Conservation (phyloP, 2,329 filamentous ascomycete genomes). For the Fusarium vanettenii region DNA sequence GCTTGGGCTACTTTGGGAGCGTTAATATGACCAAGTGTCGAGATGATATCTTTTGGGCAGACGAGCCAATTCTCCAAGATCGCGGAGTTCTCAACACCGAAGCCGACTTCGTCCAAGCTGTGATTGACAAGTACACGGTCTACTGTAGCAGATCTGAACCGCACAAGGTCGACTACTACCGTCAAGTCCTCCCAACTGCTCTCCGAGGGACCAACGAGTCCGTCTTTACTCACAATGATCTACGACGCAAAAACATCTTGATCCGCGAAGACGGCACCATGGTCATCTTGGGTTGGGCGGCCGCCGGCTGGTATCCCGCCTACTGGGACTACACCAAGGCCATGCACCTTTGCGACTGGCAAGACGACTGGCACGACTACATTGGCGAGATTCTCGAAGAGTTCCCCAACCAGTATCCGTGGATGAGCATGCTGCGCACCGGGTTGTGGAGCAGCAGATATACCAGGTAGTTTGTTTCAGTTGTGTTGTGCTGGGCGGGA, state of each 20-base stretch:
- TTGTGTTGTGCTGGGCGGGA: background rate
- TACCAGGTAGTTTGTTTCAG: background rate
- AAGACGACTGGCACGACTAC: slow-evolving; percentile 14
- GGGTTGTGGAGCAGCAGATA: background rate
- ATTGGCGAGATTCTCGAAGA: background rate
- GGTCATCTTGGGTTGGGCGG: slow-evolving; percentile 23
- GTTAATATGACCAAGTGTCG: slow-evolving; percentile 11
- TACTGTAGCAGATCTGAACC: background rate
- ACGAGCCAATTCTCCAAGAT: slow-evolving; percentile 3
- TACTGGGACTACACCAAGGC: slow-evolving; percentile 25
- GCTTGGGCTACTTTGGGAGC: slow-evolving; percentile 20
- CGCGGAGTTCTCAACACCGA: slow-evolving; percentile 9
- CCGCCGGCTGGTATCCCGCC: slow-evolving; percentile 18
- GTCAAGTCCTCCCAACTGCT: slow-evolving; percentile 2
- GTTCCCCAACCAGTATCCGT: background rate
- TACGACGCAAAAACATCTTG: slow-evolving; percentile 26
- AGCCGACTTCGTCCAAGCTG: background rate
- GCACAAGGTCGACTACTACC: slow-evolving; percentile 1
- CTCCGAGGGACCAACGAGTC: background rate
- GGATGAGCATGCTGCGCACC: background rate
- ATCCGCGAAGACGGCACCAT: background rate
- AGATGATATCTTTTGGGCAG: slow-evolving; percentile 17
- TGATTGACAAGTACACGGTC: slow-evolving; percentile 1
- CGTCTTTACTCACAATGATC: slow-evolving; percentile 24
- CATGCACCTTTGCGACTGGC: background rate